These are phyloP conservation scores for Morella rubra DNA, from an alignment of 306 rosid species.

Conservation along the genomic window DNA sequence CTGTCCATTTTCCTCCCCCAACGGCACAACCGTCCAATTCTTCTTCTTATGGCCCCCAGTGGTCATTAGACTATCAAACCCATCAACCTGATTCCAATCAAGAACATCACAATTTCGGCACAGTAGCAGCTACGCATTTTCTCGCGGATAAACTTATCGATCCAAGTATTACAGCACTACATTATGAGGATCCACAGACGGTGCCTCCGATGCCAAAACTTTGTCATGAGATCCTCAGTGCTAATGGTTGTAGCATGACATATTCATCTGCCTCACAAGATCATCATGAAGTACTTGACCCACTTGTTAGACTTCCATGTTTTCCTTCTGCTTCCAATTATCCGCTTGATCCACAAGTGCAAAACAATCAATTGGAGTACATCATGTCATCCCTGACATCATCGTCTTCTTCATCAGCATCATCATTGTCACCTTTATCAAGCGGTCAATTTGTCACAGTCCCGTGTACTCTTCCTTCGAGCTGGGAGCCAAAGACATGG, in stretches of 20 bases:
- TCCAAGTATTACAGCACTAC: slow-evolving; percentile 34
- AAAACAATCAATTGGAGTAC: slow-evolving; percentile 49
- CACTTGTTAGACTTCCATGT: slow-evolving; percentile 32
- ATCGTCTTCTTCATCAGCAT: neutral
- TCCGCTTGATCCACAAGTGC: slow-evolving; percentile 35
- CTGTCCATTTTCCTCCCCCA: slow-evolving; percentile 38
- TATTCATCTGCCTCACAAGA: slow-evolving; percentile 45
- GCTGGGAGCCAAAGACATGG: neutral
- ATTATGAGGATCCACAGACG: slow-evolving; percentile 21
- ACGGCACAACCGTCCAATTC: slow-evolving; percentile 34
- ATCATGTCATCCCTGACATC: slow-evolving; percentile 46
- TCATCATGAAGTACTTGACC: slow-evolving; percentile 23
- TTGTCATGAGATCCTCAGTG: slow-evolving; percentile 38
- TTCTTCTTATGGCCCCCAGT: slow-evolving; percentile 41
- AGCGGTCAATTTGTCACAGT: slow-evolving; percentile 29
- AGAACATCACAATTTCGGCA: slow-evolving; percentile 35
- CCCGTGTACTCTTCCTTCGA: slow-evolving; percentile 13
- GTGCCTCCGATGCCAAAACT: slow-evolving; percentile 41
- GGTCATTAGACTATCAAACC: slow-evolving; percentile 39
- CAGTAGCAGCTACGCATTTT: slow-evolving; percentile 14
- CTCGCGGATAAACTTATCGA: slow-evolving; percentile 36
- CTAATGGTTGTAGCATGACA: slow-evolving; percentile 34
- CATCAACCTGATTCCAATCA: slow-evolving; percentile 40
- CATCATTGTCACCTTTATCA: slow-evolving; percentile 32
- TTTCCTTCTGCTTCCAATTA: slow-evolving; percentile 18